Evolutionary conservation across 768 basidiomycete species (phyloP).

Genomic region (Arthromyces matolae): DNA sequence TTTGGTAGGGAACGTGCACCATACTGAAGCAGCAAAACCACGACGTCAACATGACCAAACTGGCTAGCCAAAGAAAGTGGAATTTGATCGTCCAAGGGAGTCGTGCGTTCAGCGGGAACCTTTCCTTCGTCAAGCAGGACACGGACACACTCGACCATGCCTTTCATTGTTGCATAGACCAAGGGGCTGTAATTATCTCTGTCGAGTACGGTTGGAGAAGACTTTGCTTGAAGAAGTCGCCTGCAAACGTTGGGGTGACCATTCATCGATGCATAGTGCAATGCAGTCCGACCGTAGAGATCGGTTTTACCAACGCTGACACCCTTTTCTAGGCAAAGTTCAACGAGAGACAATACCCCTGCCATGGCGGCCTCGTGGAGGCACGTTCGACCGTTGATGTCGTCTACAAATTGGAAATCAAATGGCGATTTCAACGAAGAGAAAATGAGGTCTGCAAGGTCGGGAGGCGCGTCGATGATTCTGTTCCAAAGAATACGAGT

Average conservation of each 20-base stretch:
- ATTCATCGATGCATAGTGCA: slow-evolving; percentile 96
- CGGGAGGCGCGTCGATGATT: slow-evolving; percentile 71
- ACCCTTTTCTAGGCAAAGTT: slow-evolving; percentile 72
- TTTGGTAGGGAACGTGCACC: slow-evolving; percentile 82
- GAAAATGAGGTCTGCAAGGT: slow-evolving; percentile 73
- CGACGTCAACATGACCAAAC: slow-evolving; percentile 82
- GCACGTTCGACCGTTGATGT: slow-evolving; percentile 93
- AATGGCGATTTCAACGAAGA: slow-evolving; percentile 64
- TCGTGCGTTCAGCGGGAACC: slow-evolving; percentile 57
- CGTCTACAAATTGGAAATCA: slow-evolving; percentile 90
- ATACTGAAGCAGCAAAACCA: slow-evolving; percentile 67
- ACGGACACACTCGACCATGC: slow-evolving; percentile 76
- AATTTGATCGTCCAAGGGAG: slow-evolving; percentile 64
- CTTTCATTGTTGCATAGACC: slow-evolving; percentile 87
- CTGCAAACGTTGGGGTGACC: slow-evolving; percentile 77
- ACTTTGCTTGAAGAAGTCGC: slow-evolving; percentile 64
- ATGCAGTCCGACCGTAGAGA: slow-evolving; percentile 86
- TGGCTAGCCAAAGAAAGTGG: slow-evolving; percentile 91
- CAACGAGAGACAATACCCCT: slow-evolving; percentile 72
- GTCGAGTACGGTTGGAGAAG: slow-evolving; percentile 71
- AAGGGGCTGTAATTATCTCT: slow-evolving; percentile 94
- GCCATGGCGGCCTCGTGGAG: slow-evolving; percentile 91
- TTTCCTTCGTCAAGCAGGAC: slow-evolving; percentile 76
- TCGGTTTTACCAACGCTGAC: slow-evolving; percentile 75
- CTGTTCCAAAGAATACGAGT: slow-evolving; percentile 95